A percentile compares a stretch with the other conserved stretches of the same genome.
Conservation (phyloP, 208 protist genomes). For the Dictyostelium gargantuum region DNA sequence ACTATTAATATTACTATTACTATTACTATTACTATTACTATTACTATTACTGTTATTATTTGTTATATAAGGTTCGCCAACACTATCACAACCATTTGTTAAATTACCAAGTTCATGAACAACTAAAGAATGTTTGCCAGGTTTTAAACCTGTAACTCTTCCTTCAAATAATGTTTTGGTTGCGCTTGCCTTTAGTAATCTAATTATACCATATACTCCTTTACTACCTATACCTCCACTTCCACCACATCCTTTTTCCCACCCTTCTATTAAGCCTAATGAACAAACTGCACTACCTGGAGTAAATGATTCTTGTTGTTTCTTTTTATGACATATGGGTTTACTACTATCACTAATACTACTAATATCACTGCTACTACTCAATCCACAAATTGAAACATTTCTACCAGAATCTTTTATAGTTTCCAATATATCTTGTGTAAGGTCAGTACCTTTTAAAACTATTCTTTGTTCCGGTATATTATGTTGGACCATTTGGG, state of each 20-base stretch:
- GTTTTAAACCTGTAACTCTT: constrained; percentile 5
- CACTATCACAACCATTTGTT: not conserved
- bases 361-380: not conserved
- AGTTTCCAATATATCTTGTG: constrained; percentile 18
- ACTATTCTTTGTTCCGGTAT: not conserved
- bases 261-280: constrained; percentile 3
- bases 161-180: constrained; percentile 18
- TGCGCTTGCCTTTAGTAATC: not conserved
- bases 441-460: not conserved
- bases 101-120: constrained; percentile 40
- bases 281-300: constrained; percentile 27
- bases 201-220: constrained; percentile 28
- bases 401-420: not conserved
- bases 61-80: not conserved
- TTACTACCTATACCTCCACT: not conserved
- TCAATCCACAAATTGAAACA: constrained; percentile 1
- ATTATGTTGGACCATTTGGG: not conserved
- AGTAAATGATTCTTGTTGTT: not conserved
- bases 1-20: no score
- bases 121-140: constrained; percentile 7
- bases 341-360: not conserved
- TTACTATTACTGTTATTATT: not conserved
- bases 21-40: not conserved
- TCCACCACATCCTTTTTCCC: constrained; percentile 47
- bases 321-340: not conserved